phyloP scores from a whole-genome alignment of 441 rosid genomes.

The Erysimum pusillum region DNA sequence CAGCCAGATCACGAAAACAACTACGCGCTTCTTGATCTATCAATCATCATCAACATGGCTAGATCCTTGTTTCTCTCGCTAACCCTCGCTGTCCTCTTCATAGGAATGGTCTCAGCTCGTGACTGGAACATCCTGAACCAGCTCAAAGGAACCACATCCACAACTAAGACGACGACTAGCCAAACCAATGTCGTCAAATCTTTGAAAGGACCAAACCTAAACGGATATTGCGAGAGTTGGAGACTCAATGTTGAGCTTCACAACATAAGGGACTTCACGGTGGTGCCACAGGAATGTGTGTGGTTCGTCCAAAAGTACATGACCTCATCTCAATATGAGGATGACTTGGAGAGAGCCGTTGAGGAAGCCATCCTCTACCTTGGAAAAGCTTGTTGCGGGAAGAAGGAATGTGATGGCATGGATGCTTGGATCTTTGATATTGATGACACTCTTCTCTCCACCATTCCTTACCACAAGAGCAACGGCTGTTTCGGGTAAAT shows the following conservation, averaged over 20 bases:
- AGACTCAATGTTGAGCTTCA: constrained; percentile 72
- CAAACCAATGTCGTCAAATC: background rate
- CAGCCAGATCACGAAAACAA: constrained; percentile 12
- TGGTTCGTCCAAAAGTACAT: constrained; percentile 58
- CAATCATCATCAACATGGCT: constrained; percentile 49
- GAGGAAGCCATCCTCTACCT: constrained; percentile 64
- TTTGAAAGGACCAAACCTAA: constrained; percentile 46
- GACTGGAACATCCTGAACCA: constrained; percentile 80
- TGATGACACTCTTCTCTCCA: constrained; percentile 71
- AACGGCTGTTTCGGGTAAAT: constrained; percentile 63
- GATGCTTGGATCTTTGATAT: constrained; percentile 80
- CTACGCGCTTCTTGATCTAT: background rate
- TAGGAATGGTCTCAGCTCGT: constrained; percentile 53
- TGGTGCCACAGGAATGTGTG: constrained; percentile 69
- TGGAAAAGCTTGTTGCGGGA: constrained; percentile 52
- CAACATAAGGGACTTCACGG: constrained; percentile 65
- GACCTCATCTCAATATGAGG: constrained; percentile 64
- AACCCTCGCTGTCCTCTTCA: constrained; percentile 50
- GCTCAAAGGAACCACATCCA: constrained; percentile 33
- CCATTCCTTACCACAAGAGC: constrained; percentile 70
- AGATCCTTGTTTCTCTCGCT: constrained; percentile 44
- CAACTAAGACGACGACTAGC: background rate
- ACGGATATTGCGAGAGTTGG: constrained; percentile 77
- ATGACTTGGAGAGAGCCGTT: constrained; percentile 56
- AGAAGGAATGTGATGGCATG: constrained; percentile 55